These are phyloP conservation scores for Saturnispora quitensis DNA, from an alignment of 805 yeast genomes.

Conservation along the genomic window DNA sequence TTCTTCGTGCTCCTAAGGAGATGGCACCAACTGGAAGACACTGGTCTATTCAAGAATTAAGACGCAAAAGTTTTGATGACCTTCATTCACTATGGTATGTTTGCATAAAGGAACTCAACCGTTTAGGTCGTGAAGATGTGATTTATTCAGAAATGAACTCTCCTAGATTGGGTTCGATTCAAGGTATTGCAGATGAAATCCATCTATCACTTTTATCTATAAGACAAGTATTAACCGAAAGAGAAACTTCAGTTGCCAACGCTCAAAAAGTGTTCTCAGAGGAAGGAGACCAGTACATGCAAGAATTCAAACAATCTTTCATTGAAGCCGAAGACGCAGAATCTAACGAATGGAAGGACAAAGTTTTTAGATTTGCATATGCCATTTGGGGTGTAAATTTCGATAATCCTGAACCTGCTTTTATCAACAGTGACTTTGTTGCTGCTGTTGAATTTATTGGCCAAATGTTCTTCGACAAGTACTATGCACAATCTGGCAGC, in stretches of 20 bases:
- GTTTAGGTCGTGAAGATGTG: slow-evolving; percentile 64
- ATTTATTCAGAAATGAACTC: slow-evolving; percentile 36
- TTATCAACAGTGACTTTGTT: slow-evolving; percentile 49
- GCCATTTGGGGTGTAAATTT: slow-evolving; percentile 83
- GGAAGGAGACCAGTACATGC: slow-evolving; percentile 39
- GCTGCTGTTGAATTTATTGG: slow-evolving; percentile 66
- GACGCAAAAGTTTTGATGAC: slow-evolving; percentile 88
- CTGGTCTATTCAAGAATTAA: slow-evolving; percentile 82
- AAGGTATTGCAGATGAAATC: slow-evolving; percentile 31
- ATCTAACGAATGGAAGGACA: slow-evolving; percentile 49
- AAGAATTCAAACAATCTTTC: slow-evolving; percentile 51
- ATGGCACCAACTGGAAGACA: slow-evolving; percentile 52
- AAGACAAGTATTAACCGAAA: slow-evolving; percentile 78
- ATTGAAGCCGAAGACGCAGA: slow-evolving; percentile 47
- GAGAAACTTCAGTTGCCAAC: slow-evolving; percentile 61
- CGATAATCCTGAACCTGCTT: slow-evolving; percentile 47
- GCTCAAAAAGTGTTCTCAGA: slow-evolving; percentile 40
- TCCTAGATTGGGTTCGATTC: slow-evolving; percentile 17
- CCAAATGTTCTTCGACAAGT: slow-evolving; percentile 53
- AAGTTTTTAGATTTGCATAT: slow-evolving; percentile 67
- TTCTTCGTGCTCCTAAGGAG: slow-evolving; percentile 51
- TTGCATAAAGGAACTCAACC: slow-evolving; percentile 74
- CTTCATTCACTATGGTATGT: slow-evolving; percentile 87
- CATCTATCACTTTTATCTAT: slow-evolving; percentile 67
- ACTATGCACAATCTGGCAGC: slow-evolving; percentile 24